Conservation (phyloP, 2,329 filamentous ascomycete genomes). For the Chaetothyriales sp. region DNA sequence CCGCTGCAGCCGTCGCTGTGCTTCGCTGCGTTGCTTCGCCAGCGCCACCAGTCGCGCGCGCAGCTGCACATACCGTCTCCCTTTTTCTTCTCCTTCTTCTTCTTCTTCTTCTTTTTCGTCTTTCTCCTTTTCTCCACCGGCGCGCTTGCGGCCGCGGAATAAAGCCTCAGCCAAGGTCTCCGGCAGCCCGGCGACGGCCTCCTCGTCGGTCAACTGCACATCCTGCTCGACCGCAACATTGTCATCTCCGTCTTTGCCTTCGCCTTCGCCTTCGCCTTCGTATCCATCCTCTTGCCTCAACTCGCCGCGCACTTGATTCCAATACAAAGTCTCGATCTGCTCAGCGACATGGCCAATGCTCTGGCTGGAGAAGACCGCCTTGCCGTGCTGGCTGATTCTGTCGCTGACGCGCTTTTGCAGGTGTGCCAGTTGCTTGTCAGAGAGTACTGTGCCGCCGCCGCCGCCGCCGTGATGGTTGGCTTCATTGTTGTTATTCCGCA, state of each 20-base stretch:
- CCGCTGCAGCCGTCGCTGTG: constrained; percentile 32
- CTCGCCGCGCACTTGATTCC: constrained; percentile 32
- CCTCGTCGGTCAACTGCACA: constrained; percentile 5
- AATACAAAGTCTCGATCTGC: constrained; percentile 41
- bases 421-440: not conserved
- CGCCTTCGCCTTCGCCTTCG: not conserved
- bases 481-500: constrained; percentile 21
- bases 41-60: constrained; percentile 32
- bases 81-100: not conserved
- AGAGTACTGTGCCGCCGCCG: not conserved
- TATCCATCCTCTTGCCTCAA: not conserved
- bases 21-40: constrained; percentile 29
- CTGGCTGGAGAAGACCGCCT: constrained; percentile 38
- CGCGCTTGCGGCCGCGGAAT: constrained; percentile 1
- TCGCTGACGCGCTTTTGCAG: constrained; percentile 30
- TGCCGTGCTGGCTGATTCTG: constrained; percentile 37
- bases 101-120: not conserved
- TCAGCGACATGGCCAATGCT: constrained; percentile 41
- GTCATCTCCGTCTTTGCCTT: not conserved
- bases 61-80: constrained; percentile 26
- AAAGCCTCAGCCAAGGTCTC: constrained; percentile 6
- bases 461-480: not conserved
- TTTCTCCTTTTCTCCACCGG: not conserved
- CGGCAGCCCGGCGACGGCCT: constrained; percentile 3
- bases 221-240: constrained; percentile 4